Evolutionary conservation across 768 basidiomycete species (phyloP), one percentile per base, ranked within the genome.

Genomic region (Gautieria morchelliformis): DNA sequence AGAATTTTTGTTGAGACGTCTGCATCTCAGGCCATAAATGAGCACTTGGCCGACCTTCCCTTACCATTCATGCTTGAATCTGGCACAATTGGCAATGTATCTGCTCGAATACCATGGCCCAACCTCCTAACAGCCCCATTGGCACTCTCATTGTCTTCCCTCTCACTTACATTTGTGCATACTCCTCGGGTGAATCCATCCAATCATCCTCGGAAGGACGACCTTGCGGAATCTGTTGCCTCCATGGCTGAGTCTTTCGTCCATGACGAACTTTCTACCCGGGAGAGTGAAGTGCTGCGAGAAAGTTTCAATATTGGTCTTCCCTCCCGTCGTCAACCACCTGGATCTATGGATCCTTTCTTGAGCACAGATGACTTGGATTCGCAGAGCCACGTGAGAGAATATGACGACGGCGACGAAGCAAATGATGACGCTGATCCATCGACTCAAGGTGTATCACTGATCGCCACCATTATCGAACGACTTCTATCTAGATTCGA

Each of bases 191-290:
- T 30, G 3, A 47, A 15, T 5, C 17, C n/a, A 35, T 41, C 12
- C 39, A 32, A 12, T 57, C 45, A 19, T 33, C 20, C 27, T 35
- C 24, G 42, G 7, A 57, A 60, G 2, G 44, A 63, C 40, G 78
- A 84, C 65, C 76, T 94, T 14, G 74, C 89, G 4, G 81, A 84
- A 47, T 93, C 93, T 22, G 84, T 92, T n/a, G 78, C 79, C 27
- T 85, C 84, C n/a, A 81, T 87, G 14, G 89, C 93, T 1, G 85
- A 91, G 62, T 83, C 85, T 4, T 97, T 97, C 70, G 74, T 95
- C 24, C 87, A 93, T 48, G 78, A 89, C 61, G 90, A 93, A 65
- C 73, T 96, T 51, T 77, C 83, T 22, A 74, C 79, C 7, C 74
- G 75, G 60, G 91, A 95, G 65, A 88, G 84, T 63, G 81, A 79